Evolutionary conservation across 179 eudicot genomes (phyloP).

Genomic region (Spinacia oleracea): DNA sequence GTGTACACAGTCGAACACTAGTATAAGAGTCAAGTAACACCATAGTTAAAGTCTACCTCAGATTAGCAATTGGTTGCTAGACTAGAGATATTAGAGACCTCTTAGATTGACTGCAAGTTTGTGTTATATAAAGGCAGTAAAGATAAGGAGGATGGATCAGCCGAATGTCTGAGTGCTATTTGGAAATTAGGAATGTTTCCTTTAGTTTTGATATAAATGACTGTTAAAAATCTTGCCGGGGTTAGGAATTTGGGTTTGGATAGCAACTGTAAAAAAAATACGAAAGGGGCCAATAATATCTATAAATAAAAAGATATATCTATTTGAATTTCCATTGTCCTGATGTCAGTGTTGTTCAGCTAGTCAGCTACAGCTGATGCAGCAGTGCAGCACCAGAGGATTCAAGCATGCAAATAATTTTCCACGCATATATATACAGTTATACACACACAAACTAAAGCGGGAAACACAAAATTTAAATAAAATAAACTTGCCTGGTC

Average conservation of each 20-base stretch:
- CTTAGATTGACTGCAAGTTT: not conserved
- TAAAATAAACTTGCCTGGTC: conserved; percentile 60
- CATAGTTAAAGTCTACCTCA: not conserved
- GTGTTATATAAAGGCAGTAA: not conserved
- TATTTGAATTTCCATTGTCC: not conserved
- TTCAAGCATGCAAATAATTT: conserved; percentile 14
- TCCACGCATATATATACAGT: not conserved
- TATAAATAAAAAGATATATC: not conserved
- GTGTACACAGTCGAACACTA: not conserved
- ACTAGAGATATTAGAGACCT: not conserved
- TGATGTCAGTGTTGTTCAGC: too few relatives aligned
- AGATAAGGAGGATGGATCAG: not conserved
- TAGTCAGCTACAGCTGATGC: too few relatives aligned
- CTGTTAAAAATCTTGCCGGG: too few relatives aligned
- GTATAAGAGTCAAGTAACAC: not conserved
- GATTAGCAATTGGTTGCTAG: not conserved
- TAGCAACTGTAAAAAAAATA: not conserved
- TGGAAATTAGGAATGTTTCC: not conserved
- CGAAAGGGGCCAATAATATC: not conserved
- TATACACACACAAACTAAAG: too few relatives aligned
- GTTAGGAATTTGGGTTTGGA: not conserved
- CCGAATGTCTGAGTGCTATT: not conserved
- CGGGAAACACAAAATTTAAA: conserved; percentile 17
- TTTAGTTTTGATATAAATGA: not conserved
- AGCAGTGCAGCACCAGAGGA: not conserved